Percentiles rank a stretch among this genome's conserved stretches.
Conservation (phyloP, 2,329 filamentous ascomycete genomes). For the Byssochlamys sp. region DNA sequence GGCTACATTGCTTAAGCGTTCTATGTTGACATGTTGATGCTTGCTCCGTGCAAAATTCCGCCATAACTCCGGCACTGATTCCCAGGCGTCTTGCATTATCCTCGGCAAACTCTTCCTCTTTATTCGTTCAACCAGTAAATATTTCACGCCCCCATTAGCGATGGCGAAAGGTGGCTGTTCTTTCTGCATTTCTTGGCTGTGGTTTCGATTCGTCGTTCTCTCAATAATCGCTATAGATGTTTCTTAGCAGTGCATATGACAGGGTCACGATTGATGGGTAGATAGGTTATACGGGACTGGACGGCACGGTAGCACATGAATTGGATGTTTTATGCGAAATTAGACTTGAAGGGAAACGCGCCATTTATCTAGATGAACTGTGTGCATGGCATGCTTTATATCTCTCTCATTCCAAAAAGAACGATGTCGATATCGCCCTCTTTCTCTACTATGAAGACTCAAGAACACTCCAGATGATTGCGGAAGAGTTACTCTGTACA, state of each 20-base stretch:
- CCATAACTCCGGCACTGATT: not conserved
- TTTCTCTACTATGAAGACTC: no score
- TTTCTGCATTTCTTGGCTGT: not conserved
- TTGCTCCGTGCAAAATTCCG: not conserved
- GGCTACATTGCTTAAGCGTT: conserved; percentile 32
- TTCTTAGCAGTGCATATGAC: not conserved
- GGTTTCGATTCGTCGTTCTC: not conserved
- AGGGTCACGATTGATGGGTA: not conserved
- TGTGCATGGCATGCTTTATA: not conserved
- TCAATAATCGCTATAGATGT: not conserved
- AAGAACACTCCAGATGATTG: no score
- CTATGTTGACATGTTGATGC: not conserved
- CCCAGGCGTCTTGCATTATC: not conserved
- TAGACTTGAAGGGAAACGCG: not conserved
- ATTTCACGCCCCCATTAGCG: not conserved
- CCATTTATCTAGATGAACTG: not conserved
- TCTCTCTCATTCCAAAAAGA: not conserved
- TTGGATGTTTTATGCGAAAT: not conserved
- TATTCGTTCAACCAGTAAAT: not conserved
- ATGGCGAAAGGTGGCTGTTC: not conserved
- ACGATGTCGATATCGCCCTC: not conserved
- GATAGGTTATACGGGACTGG: not conserved
- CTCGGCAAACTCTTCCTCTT: not conserved
- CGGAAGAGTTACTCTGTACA: not conserved
- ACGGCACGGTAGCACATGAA: not conserved